phyloP scores from a whole-genome alignment of 805 yeast genomes.

The Yarrowia hollandica region DNA sequence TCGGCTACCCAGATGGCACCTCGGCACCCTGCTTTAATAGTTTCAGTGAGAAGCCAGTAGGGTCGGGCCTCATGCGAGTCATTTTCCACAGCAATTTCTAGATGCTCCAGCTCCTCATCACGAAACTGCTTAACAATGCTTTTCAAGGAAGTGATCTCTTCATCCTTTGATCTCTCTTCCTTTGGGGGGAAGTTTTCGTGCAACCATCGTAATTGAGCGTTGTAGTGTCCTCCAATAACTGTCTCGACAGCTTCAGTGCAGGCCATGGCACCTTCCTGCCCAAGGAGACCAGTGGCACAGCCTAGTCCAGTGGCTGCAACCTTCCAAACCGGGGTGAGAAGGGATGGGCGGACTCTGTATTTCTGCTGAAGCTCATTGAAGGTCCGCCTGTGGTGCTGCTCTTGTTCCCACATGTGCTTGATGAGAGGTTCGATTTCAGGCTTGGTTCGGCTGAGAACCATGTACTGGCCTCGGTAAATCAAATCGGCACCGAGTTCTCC shows the following conservation, averaged over 20 bases:
- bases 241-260: conserved; percentile 99
- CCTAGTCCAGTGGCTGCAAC: conserved; percentile 87
- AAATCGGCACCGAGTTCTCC: conserved; percentile 96
- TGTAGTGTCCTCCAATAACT: conserved; percentile 94
- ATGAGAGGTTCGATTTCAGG: conserved; percentile 78
- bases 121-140: conserved; percentile 71
- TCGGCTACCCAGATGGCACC: conserved; percentile 94
- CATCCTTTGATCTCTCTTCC: conserved; percentile 37
- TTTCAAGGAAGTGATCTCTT: conserved; percentile 60
- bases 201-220: conserved; percentile 78
- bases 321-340: conserved; percentile 92
- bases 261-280: conserved; percentile 98
- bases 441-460: conserved; percentile 64
- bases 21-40: conserved; percentile 76
- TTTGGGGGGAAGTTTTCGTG: conserved; percentile 60
- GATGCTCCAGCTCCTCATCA: conserved; percentile 93
- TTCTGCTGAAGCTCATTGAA: conserved; percentile 74
- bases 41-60: conserved; percentile 82
- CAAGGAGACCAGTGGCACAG: conserved; percentile 75
- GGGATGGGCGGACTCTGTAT: conserved; percentile 85
- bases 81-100: conserved; percentile 87
- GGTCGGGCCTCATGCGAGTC: conserved; percentile 95
- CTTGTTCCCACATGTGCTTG: conserved; percentile 98
- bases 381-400: conserved; percentile 82
- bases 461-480: conserved; percentile 87